Conservation (phyloP, 1,139 yeast genomes). For the Fermentozyma sake region DNA sequence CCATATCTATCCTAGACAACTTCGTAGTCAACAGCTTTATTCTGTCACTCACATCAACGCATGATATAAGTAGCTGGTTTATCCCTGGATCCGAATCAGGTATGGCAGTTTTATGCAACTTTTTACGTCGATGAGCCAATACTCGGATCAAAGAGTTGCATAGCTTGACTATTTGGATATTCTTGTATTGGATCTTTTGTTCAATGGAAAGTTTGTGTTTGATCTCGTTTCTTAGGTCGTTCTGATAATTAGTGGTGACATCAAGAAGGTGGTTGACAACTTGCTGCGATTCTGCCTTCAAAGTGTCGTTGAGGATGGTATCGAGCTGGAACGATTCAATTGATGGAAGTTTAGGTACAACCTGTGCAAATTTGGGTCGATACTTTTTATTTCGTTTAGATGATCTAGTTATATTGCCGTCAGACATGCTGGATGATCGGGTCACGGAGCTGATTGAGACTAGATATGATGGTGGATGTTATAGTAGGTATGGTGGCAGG, state of each 20-base stretch:
- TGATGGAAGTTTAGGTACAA: slow-evolving; percentile 22
- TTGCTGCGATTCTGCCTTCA: slow-evolving; percentile 29
- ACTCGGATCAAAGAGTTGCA: slow-evolving; percentile 19
- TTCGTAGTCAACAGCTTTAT: slow-evolving; percentile 3
- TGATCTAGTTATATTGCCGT: too few relatives aligned
- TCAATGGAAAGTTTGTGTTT: slow-evolving; percentile 31
- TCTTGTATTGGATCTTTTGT: slow-evolving; percentile 34
- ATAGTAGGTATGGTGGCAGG: too few relatives aligned
- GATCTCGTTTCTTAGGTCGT: slow-evolving; percentile 37
- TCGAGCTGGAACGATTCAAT: slow-evolving; percentile 37
- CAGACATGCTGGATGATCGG: too few relatives aligned
- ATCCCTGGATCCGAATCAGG: slow-evolving; percentile 11
- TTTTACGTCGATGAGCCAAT: slow-evolving; percentile 16
- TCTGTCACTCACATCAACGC: slow-evolving; percentile 6
- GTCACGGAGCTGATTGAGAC: too few relatives aligned
- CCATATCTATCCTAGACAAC: too few relatives aligned
- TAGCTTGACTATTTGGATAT: slow-evolving; percentile 28
- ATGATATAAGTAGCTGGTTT: slow-evolving; percentile 8
- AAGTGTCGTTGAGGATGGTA: slow-evolving; percentile 27
- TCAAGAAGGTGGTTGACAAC: slow-evolving; percentile 29
- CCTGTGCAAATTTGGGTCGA: slow-evolving; percentile 12
- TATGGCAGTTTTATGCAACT: slow-evolving; percentile 7
- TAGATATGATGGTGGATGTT: too few relatives aligned
- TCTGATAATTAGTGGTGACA: slow-evolving; percentile 34
- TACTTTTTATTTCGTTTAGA: slow-evolving; percentile 7